Percentiles rank a stretch among this genome's conserved stretches.
These are phyloP conservation scores for Mycosphaerelloides madeirae DNA, from an alignment of 2,329 filamentous ascomycete genomes.

Conservation along the genomic window DNA sequence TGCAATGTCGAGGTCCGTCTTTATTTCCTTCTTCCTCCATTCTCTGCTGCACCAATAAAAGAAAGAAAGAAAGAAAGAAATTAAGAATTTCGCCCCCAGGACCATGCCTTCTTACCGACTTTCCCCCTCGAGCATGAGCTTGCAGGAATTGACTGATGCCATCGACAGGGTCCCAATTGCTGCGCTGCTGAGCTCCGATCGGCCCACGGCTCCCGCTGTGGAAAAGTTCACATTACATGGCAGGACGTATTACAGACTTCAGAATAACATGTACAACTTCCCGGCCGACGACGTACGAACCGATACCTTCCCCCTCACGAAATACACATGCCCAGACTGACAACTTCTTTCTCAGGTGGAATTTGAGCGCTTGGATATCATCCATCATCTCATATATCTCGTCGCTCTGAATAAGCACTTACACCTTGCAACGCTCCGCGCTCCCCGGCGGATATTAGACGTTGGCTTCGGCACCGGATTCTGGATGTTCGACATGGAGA, in stretches of 20 bases:
- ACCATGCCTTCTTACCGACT: neutral
- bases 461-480: constrained; percentile 85
- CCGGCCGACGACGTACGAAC: constrained; percentile 21
- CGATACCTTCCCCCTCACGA: neutral
- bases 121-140: too few species aligned
- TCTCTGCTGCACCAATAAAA: neutral
- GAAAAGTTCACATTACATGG: constrained; percentile 18
- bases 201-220: constrained; percentile 5
- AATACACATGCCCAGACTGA: constrained; percentile 1
- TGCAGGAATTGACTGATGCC: neutral
- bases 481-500: constrained; percentile 83
- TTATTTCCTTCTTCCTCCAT: neutral
- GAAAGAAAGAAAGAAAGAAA: too few species aligned
- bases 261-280: constrained; percentile 20
- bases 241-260: constrained; percentile 17
- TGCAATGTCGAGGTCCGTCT: constrained; percentile 20
- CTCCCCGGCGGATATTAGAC: constrained; percentile 52
- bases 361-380: constrained; percentile 21
- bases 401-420: constrained; percentile 35
- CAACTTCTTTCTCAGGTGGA: constrained; percentile 10
- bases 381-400: constrained; percentile 21
- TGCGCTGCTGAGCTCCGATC: constrained; percentile 19
- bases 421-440: constrained; percentile 33
- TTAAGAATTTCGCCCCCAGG: too few species aligned
- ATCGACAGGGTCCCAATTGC: constrained; percentile 18